Evolutionary conservation across 805 yeast genomes (phyloP).

Genomic region (Candida odintsovae): DNA sequence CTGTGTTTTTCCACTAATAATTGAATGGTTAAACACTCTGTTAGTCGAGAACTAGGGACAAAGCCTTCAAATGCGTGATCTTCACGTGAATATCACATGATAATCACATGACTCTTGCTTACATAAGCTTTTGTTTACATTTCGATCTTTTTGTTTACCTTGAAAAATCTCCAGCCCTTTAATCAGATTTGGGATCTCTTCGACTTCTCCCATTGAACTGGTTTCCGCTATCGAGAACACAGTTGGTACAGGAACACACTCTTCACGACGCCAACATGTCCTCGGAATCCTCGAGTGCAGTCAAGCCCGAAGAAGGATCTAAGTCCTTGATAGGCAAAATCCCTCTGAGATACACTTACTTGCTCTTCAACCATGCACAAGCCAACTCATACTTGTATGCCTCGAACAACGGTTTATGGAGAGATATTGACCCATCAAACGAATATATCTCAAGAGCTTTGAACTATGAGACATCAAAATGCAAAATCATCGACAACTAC

Average conservation of each 20-base stretch:
- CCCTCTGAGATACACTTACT: conserved; percentile 19
- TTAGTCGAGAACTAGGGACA: background rate
- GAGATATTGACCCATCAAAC: conserved; percentile 8
- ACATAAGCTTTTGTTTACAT: background rate
- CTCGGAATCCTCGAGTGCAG: background rate
- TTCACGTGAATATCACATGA: background rate
- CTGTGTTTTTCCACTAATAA: too few relatives aligned
- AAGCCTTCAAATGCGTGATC: background rate
- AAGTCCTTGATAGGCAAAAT: background rate
- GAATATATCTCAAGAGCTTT: conserved; percentile 3
- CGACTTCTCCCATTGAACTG: too few relatives aligned
- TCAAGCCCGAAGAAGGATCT: background rate
- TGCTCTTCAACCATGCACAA: conserved; percentile 8
- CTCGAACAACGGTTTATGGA: conserved; percentile 21
- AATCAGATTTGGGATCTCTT: too few relatives aligned
- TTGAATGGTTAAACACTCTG: too few relatives aligned
- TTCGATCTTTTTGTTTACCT: conserved; percentile 2
- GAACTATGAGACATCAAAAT: background rate
- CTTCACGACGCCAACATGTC: background rate
- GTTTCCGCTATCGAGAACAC: too few relatives aligned
- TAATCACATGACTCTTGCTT: background rate
- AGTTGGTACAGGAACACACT: background rate
- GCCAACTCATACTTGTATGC: conserved; percentile 10
- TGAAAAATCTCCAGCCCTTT: background rate
- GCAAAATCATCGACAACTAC: conserved; percentile 19